phyloP scores from a whole-genome alignment of 352 stramenopile genomes.

The Phytopythium sindhum region DNA sequence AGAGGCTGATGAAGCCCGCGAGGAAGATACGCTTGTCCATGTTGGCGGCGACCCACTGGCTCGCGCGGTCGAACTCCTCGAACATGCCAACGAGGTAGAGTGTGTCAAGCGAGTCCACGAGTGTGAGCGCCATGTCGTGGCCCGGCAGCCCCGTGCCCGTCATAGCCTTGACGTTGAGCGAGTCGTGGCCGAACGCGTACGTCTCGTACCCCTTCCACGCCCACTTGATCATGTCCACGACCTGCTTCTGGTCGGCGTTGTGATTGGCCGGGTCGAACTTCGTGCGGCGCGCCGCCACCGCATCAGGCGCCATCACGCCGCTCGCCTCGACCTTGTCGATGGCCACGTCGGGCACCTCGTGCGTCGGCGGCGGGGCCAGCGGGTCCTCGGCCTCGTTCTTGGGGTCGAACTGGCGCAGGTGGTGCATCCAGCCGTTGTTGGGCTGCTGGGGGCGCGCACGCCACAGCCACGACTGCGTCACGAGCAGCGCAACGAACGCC shows the following conservation, averaged over 20 bases:
- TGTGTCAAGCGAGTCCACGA: slow-evolving; percentile 79
- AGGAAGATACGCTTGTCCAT: slow-evolving; percentile 70
- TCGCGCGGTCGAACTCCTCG: slow-evolving; percentile 70
- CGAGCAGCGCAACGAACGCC: slow-evolving; percentile 33
- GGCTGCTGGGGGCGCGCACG: slow-evolving; percentile 16
- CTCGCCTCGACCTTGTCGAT: slow-evolving; percentile 17
- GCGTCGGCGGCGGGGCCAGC: neutral
- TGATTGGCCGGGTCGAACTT: slow-evolving; percentile 47
- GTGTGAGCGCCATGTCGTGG: slow-evolving; percentile 76
- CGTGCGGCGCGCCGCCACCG: slow-evolving; percentile 32
- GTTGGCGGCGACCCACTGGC: slow-evolving; percentile 57
- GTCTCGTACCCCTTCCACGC: slow-evolving; percentile 77
- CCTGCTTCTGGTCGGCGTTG: slow-evolving; percentile 53
- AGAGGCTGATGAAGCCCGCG: slow-evolving; percentile 62
- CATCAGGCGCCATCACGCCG: slow-evolving; percentile 22
- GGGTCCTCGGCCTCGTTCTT: slow-evolving; percentile 10
- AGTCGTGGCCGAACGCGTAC: slow-evolving; percentile 69
- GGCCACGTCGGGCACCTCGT: slow-evolving; percentile 8
- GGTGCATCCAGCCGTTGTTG: slow-evolving; percentile 38
- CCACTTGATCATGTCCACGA: slow-evolving; percentile 66
- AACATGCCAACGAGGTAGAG: slow-evolving; percentile 76
- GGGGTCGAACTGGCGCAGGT: slow-evolving; percentile 30
- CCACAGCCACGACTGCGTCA: slow-evolving; percentile 45
- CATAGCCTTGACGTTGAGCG: slow-evolving; percentile 63
- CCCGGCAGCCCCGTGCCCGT: slow-evolving; percentile 44